Conservation (phyloP, 495 filamentous ascomycete genomes). For the Xylaria cubensis region DNA sequence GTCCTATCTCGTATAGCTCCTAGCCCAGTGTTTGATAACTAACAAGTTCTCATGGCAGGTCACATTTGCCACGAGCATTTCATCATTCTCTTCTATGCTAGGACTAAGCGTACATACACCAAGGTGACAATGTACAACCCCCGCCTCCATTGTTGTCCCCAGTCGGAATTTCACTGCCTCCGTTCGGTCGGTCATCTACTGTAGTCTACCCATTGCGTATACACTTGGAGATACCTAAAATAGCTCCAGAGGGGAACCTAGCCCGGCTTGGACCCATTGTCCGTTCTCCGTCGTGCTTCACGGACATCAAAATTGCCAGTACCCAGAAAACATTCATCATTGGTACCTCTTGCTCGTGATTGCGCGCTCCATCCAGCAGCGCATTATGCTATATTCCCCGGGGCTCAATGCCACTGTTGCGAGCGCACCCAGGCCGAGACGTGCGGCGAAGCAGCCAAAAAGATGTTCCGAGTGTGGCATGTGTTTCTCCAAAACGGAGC, state of each 20-base stretch:
- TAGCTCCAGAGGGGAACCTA: slow-evolving; percentile 18
- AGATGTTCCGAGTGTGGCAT: slow-evolving; percentile 21
- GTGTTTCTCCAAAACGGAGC: slow-evolving; percentile 27
- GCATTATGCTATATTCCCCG: slow-evolving; percentile 22
- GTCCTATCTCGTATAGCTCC: not conserved
- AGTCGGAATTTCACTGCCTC: slow-evolving; percentile 18
- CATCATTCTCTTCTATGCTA: not conserved
- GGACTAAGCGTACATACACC: slow-evolving; percentile 3
- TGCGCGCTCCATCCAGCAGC: not conserved
- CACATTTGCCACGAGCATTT: not conserved
- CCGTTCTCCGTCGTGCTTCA: slow-evolving; percentile 5
- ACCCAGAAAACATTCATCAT: not conserved
- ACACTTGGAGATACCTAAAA: slow-evolving; percentile 21
- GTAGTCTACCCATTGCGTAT: not conserved
- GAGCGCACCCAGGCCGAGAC: slow-evolving; percentile 11
- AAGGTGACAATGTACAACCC: slow-evolving; percentile 7
- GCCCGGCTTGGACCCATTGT: slow-evolving; percentile 6
- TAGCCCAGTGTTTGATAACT: not conserved
- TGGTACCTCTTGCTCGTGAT: slow-evolving; percentile 1
- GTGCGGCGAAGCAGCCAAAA: slow-evolving; percentile 21
- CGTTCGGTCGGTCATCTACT: not conserved
- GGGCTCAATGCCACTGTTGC: slow-evolving; percentile 4
- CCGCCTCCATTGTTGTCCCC: not conserved
- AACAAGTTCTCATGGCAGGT: not conserved
- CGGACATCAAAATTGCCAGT: not conserved